Conservation (phyloP, 139 green algal species). For the Auxenochlorella protothecoides region DNA sequence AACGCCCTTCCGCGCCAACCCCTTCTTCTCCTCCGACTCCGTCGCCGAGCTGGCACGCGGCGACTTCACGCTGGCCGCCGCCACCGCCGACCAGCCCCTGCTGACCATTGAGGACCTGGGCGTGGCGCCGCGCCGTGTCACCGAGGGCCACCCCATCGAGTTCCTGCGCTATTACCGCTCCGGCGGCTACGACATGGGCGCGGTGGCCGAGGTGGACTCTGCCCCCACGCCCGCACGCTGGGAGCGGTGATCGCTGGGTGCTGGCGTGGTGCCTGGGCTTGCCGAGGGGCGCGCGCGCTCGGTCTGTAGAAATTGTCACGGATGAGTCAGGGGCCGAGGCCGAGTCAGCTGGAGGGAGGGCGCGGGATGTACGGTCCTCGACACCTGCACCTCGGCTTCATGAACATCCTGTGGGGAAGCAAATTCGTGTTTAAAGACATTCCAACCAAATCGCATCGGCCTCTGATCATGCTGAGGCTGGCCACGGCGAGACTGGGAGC, state of each 20-base stretch:
- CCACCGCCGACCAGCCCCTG: constrained; percentile 7
- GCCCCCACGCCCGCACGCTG: neutral
- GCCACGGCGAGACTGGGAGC: no score
- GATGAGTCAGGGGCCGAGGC: no score
- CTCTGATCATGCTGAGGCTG: no score
- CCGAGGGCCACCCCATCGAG: constrained; percentile 67
- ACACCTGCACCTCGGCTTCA: no score
- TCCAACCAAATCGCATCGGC: no score
- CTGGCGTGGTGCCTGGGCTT: neutral
- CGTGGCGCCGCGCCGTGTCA: constrained; percentile 46
- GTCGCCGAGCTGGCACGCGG: constrained; percentile 40
- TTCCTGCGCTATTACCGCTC: constrained; percentile 56
- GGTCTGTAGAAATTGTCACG: no score
- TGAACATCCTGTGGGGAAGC: no score
- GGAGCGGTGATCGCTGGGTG: neutral
- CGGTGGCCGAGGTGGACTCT: neutral
- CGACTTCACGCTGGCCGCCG: constrained; percentile 5
- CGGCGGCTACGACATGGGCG: constrained; percentile 58
- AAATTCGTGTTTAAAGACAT: no score
- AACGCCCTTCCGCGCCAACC: constrained; percentile 25
- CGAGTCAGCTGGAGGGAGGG: no score
- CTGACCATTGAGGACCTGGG: constrained; percentile 51
- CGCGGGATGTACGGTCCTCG: no score
- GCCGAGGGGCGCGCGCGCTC: no score
- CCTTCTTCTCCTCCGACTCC: constrained; percentile 50